Base-by-base conservation (phyloP, 2,329 filamentous ascomycete genomes). In the Fusarium oxysporum region DNA sequence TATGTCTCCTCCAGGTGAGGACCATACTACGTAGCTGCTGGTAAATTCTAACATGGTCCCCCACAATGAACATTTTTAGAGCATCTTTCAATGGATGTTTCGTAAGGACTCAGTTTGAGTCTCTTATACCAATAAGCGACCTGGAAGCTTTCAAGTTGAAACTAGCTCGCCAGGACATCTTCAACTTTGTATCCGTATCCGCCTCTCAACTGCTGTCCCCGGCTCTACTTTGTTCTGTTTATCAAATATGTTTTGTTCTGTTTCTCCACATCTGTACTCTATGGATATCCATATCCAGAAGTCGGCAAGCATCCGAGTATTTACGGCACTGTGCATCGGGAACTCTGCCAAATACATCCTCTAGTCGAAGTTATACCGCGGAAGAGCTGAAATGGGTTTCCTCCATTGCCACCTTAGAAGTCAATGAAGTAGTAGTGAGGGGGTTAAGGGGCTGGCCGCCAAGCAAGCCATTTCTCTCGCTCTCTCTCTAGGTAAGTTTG, bases 221-320 rank as follows among this genome's bases (percentile, higher is more conserved):
- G 37, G 28, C 40, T 64, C 43, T 41, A 21, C 30, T 51, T 35
- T 33, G 30, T 51, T 33, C 30, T 23, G 48, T 51, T 51, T 51
- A 51, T 35, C n/a, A 51, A 51, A 35, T 19, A 37, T 57, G 50
- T 68, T 51, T 45, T 51, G n/a, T 41, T 65, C 51, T 35, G 45
- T 32, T 66, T 58, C 61, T 70, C 70, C 70, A 67, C 70, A 61
- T 28, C 37, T 50, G 28, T 23, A n/a, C 37, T 55, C 40, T 40
- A 45, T 53, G 33, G 25, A 45, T 50, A 59, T 51, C 45, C 37
- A 59, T 66, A 61, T 62, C 56, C 38, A 59, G 40, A 38, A 58
- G 53, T 56, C 65, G 70, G 65, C 44, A 70, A 50, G 56, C 62
- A 60, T 70, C 65, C 56, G 60, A 73, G 43, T 30, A 66, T 35